These are phyloP conservation scores for Hortiboletus campestris DNA, from an alignment of 768 basidiomycete genomes.

Conservation along the genomic window DNA sequence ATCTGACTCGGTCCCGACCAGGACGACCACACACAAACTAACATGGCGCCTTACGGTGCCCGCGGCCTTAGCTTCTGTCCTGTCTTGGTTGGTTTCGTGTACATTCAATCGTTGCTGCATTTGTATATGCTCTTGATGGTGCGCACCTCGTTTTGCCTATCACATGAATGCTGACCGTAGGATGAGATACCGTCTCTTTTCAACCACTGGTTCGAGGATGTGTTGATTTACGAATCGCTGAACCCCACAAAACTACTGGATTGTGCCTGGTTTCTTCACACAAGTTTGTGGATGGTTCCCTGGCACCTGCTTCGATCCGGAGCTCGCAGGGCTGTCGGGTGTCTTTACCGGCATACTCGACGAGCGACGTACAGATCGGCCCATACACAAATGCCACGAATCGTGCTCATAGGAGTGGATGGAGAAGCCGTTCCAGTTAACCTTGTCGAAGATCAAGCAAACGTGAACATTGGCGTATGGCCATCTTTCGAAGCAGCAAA, in stretches of 20 bases:
- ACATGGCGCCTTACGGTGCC: conserved; percentile 1
- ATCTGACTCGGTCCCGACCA: conserved; percentile 1
- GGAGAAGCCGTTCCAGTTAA: conserved; percentile 11
- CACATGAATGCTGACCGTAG: not conserved
- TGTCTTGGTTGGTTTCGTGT: conserved; percentile 9
- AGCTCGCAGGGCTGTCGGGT: not conserved
- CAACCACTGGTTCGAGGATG: conserved; percentile 22
- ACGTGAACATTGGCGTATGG: not conserved
- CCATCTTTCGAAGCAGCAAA: not conserved
- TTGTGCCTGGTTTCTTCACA: not conserved
- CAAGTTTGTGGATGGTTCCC: conserved; percentile 4
- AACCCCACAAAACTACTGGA: not conserved
- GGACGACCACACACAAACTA: not conserved
- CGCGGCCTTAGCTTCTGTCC: conserved; percentile 24
- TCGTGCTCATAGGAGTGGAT: conserved; percentile 14
- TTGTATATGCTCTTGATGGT: conserved; percentile 27
- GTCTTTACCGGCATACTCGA: not conserved
- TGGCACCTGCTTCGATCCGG: conserved; percentile 5
- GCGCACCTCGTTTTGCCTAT: not conserved
- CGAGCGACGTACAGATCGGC: not conserved
- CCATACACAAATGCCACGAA: conserved; percentile 9
- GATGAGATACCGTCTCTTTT: conserved; percentile 18
- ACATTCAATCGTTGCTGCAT: conserved; percentile 16
- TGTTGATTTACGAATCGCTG: conserved; percentile 11
- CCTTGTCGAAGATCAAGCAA: not conserved